Evolutionary conservation across 345 rosid species (phyloP).

Genomic region (Acer yangbiense): DNA sequence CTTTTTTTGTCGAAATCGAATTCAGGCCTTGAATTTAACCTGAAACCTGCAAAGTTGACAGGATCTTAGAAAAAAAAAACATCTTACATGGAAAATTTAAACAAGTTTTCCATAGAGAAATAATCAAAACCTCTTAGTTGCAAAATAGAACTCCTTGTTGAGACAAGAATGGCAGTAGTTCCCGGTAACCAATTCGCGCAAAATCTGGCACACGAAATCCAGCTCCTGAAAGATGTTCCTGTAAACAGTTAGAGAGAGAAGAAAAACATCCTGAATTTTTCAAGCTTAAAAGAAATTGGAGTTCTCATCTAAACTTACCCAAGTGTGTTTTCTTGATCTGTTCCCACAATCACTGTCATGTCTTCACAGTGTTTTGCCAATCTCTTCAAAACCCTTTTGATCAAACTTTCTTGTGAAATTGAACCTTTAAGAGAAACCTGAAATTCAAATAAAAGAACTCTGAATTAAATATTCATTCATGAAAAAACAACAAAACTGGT

Average conservation of each 20-base stretch:
- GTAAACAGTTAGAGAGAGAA: not conserved
- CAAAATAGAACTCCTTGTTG: constrained; percentile 18
- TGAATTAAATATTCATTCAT: not conserved
- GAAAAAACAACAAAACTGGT: not conserved
- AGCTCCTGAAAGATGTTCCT: constrained; percentile 24
- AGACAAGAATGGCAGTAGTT: constrained; percentile 17
- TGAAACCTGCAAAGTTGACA: constrained; percentile 25
- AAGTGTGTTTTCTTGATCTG: constrained; percentile 15
- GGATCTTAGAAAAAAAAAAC: not conserved
- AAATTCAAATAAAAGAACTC: not conserved
- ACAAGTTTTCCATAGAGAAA: not conserved
- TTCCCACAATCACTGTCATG: constrained; percentile 18
- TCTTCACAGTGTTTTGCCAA: constrained; percentile 16
- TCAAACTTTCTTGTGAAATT: constrained; percentile 9
- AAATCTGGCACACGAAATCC: constrained; percentile 13
- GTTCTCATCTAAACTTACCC: constrained; percentile 25
- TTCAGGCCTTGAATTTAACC: constrained; percentile 13
- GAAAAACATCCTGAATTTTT: not conserved
- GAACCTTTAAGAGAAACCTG: constrained; percentile 7
- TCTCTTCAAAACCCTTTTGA: constrained; percentile 21
- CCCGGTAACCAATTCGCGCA: constrained; percentile 6
- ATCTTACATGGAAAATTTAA: not conserved
- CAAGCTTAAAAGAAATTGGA: not conserved
- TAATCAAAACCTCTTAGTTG: constrained; percentile 27
- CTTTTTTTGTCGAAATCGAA: not conserved